phyloP scores from a whole-genome alignment of 306 rosid species.

The Quercus ilex region DNA sequence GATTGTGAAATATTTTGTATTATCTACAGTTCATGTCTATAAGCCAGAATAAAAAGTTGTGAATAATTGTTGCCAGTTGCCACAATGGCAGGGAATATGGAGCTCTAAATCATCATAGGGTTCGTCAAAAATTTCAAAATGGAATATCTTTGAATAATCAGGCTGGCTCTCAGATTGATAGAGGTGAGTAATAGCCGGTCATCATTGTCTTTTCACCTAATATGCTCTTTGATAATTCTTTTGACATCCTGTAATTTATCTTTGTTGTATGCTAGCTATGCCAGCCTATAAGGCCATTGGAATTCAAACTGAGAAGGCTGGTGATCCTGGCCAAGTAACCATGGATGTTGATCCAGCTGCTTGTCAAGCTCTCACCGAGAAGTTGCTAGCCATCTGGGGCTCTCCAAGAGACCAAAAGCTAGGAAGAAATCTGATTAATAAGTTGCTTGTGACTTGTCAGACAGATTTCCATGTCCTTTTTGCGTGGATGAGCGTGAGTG shows the following conservation, averaged over 20 bases:
- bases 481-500: conserved; percentile 49
- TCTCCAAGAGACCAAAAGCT: conserved; percentile 37
- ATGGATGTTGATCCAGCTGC: conserved; percentile 31
- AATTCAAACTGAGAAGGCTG: conserved; percentile 43
- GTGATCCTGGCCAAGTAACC: conserved; percentile 32
- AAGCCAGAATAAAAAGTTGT: conserved; percentile 1
- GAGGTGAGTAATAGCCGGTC: conserved; percentile 40
- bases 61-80: conserved; percentile 19
- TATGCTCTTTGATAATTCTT: conserved; percentile 6
- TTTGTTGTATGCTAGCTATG: conserved; percentile 24
- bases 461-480: conserved; percentile 68
- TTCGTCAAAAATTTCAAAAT: conserved; percentile 29
- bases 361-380: conserved; percentile 58
- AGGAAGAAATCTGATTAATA: conserved; percentile 53
- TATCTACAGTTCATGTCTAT: not conserved
- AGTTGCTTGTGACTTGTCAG: conserved; percentile 64
- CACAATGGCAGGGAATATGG: conserved; percentile 40
- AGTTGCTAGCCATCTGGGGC: conserved; percentile 67
- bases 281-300: conserved; percentile 37
- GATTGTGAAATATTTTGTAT: not conserved
- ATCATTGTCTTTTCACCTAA: not conserved
- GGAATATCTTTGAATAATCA: conserved; percentile 26
- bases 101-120: conserved; percentile 22
- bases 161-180: conserved; percentile 7
- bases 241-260: conserved; percentile 20